phyloP scores from a whole-genome alignment of 805 yeast genomes.

The Monosporozyma solicola region DNA sequence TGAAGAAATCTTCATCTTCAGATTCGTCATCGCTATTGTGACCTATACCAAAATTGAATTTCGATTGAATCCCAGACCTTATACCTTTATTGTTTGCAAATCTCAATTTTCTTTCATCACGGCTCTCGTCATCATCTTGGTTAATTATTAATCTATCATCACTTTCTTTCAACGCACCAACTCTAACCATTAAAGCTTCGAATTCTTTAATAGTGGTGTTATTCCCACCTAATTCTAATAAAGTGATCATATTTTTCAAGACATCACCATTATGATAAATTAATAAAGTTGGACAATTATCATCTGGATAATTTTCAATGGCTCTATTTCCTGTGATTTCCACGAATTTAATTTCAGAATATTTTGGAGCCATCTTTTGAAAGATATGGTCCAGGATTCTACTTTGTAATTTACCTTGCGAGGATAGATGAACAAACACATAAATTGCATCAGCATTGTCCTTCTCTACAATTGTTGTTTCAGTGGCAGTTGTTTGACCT shows the following conservation, averaged over 20 bases:
- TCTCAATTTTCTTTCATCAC: slow-evolving; percentile 44
- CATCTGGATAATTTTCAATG: slow-evolving; percentile 83
- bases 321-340: slow-evolving; percentile 90
- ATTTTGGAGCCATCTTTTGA: slow-evolving; percentile 50
- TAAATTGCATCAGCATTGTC: slow-evolving; percentile 31
- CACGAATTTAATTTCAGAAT: slow-evolving; percentile 77
- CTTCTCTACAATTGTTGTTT: slow-evolving; percentile 4
- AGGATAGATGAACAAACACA: slow-evolving; percentile 72
- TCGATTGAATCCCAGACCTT: slow-evolving; percentile 32
- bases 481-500: slow-evolving; percentile 4
- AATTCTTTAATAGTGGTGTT: slow-evolving; percentile 60
- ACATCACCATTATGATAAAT: slow-evolving; percentile 75
- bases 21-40: slow-evolving; percentile 24
- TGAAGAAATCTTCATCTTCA: slow-evolving; percentile 42
- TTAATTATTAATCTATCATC: slow-evolving; percentile 63
- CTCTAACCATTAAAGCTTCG: slow-evolving; percentile 59
- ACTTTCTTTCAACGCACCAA: slow-evolving; percentile 53
- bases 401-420: slow-evolving; percentile 62
- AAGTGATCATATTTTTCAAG: slow-evolving; percentile 69
- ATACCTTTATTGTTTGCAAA: slow-evolving; percentile 44
- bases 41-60: slow-evolving; percentile 28
- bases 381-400: slow-evolving; percentile 58
- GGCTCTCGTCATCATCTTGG: slow-evolving; percentile 49
- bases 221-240: slow-evolving; percentile 78
- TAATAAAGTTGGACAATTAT: slow-evolving; percentile 83